Evolutionary conservation across 1,284 basidiomycete genomes (phyloP).

Genomic region (Tremellales sp.): DNA sequence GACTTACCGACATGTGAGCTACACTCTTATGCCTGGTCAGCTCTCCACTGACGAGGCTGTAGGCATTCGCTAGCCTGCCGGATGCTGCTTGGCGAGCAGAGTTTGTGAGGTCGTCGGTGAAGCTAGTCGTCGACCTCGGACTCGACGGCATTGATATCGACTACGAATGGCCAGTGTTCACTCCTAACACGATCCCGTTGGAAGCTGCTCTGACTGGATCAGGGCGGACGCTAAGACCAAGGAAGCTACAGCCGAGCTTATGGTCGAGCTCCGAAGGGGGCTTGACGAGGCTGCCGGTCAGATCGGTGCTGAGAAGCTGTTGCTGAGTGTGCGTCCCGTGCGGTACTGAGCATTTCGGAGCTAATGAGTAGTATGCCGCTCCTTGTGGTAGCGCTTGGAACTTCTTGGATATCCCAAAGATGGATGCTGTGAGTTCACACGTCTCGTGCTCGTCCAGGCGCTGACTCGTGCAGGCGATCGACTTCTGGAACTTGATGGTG

Average conservation of each 20-base stretch:
- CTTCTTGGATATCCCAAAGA: conserved; percentile 61
- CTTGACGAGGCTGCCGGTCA: background rate
- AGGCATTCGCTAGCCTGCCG: conserved; percentile 50
- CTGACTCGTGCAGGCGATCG: conserved; percentile 48
- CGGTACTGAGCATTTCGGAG: no score
- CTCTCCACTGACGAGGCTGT: background rate
- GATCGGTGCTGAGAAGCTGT: background rate
- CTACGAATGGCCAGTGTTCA: conserved; percentile 23
- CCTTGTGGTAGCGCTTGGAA: conserved; percentile 70
- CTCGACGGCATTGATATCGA: conserved; percentile 62
- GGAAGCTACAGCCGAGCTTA: background rate
- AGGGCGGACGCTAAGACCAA: background rate
- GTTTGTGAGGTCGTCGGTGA: conserved; percentile 65
- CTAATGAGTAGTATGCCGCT: conserved; percentile 57
- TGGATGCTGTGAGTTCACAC: conserved; percentile 53
- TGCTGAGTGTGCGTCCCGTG: background rate
- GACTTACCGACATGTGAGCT: conserved; percentile 63
- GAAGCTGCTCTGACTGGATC: conserved; percentile 5
- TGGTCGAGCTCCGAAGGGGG: background rate
- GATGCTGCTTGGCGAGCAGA: conserved; percentile 57
- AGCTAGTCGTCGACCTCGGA: conserved; percentile 72
- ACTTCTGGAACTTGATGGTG: conserved; percentile 82
- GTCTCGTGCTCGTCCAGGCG: background rate
- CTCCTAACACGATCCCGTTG: background rate
- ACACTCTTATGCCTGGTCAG: background rate